Evolutionary conservation across 345 rosid species (phyloP), one percentile per base, ranked within the genome.

Genomic region (Limnanthes douglasii): DNA sequence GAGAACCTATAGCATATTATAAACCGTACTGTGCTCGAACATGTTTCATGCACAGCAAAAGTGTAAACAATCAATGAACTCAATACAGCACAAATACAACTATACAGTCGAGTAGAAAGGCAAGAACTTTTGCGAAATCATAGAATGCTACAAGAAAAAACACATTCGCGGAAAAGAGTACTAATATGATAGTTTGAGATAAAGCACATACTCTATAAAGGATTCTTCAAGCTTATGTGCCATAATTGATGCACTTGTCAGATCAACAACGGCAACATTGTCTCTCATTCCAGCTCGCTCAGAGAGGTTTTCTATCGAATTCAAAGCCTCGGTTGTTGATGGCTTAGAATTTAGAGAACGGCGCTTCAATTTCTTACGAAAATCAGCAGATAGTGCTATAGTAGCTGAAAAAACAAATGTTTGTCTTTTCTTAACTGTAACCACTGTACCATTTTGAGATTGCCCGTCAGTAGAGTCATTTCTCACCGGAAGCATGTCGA

Each of bases 341-440:
- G 74, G 79, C 65, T 84, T 84, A 45, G 74, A 63, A 69, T 65
- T 84, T 0, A 53, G 24, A 29, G 58, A 55, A 27, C 85, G 68
- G 16, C 65, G 74, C 73, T 84, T 80, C 51, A 90, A 76, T 72
- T 84, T 90, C 72, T 72, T 90, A 46, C 94, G 88, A 51, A 84
- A 90, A 61, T 77, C 96, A 18, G 83, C 57, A 45, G 96, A 84
- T 27, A 90, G 66, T 18, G 96, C 85, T 54, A 90, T 55, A 53
- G 98, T 84, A 26, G 98, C 98, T 53, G 98, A 90, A 56, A 90
- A 90, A 27, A 90, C 96, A 61, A 77, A 67, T 2, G 96, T 80
- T 61, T 80, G 96, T 58, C 98, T 68, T 68, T 84, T 84, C 70
- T 84, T 90, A 47, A 53, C 36, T 57, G 62, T 78, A 19, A 85